Base-by-base conservation (phyloP, 352 stramenopile species). In the Pythium oligandrum region DNA sequence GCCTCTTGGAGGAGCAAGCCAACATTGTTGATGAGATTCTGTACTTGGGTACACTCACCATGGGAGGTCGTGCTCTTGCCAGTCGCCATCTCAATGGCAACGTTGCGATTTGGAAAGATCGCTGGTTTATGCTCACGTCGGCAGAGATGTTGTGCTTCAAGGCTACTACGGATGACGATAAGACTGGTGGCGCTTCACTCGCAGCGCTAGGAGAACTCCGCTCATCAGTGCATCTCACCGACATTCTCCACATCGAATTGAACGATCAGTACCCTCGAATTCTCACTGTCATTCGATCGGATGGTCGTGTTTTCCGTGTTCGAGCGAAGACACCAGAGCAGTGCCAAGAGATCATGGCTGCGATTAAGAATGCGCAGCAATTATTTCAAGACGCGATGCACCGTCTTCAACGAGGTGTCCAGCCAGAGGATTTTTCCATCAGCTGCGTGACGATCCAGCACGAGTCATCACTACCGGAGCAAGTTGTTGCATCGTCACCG, bases 91-190 rank as follows among this genome's bases (percentile, higher is more conserved):
- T 90, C 72, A 87, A 68, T 40, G 73, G 71, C 39, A 88, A 87
- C 55, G 73, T 90, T 45, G 78, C 78, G 49, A 63, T 90, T 40
- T 90, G 80, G 80, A 90, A 90, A 53, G 82, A 86, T 63, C 70
- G 80, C 26, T 75, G 83, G 48, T 86, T 88, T 53, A 83, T 90
- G 68, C 63, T 90, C 11, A 90, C 80, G 32, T 79, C 75, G 4
- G 76, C 78, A 1, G 80, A 90, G 61, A 81, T 90, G 68, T 51
- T 90, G 40, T 88, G 75, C 54, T 90, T 90, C 52, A 90, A 90
- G 53, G 73, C 75, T 1, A 71, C 62, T 26, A 32, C 45, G 45
- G 12, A 50, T 63, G 63, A 75, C 55, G 64, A 68, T 55, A 39
- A 77, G 38, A 42, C 38, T 12, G 17, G 9, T 11, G 17, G 9